Evolutionary conservation across 257 asterid species (phyloP).

Genomic region (Penstemon newberryi): DNA sequence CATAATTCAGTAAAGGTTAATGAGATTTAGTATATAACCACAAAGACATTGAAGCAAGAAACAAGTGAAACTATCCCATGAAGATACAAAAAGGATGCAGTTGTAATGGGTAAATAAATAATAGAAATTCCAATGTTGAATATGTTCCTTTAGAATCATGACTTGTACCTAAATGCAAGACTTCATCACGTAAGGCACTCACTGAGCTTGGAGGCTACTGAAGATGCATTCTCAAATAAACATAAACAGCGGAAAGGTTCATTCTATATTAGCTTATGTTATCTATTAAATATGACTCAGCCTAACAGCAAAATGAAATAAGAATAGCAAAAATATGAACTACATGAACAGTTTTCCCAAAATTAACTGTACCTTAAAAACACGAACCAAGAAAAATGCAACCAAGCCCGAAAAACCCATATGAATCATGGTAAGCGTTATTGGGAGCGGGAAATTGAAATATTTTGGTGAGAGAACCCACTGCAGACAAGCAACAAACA

Average conservation of each 20-base stretch:
- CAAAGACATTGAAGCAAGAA: conserved; percentile 10
- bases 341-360: conserved; percentile 8
- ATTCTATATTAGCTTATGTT: conserved; percentile 15
- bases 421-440: conserved; percentile 95
- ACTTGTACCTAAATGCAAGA: too few species aligned
- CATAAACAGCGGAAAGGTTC: too few species aligned
- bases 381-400: conserved; percentile 85
- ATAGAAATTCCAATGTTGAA: too few species aligned
- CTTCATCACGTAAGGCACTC: too few species aligned
- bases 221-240: too few species aligned
- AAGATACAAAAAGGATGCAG: conserved; percentile 14
- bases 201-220: too few species aligned
- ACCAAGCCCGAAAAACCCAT: conserved; percentile 98
- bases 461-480: conserved; percentile 99
- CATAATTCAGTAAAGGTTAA: background rate
- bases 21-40: conserved; percentile 13
- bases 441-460: conserved; percentile 93
- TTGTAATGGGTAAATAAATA: background rate
- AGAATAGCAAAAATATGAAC: conserved; percentile 15
- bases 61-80: conserved; percentile 7
- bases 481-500: conserved; percentile 48
- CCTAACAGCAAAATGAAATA: conserved; percentile 12
- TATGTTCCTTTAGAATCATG: too few species aligned
- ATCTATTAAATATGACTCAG: conserved; percentile 11
- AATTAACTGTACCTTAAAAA: conserved; percentile 63